Conservation (phyloP, 495 filamentous ascomycete genomes). For the Penicillium mononematosum region DNA sequence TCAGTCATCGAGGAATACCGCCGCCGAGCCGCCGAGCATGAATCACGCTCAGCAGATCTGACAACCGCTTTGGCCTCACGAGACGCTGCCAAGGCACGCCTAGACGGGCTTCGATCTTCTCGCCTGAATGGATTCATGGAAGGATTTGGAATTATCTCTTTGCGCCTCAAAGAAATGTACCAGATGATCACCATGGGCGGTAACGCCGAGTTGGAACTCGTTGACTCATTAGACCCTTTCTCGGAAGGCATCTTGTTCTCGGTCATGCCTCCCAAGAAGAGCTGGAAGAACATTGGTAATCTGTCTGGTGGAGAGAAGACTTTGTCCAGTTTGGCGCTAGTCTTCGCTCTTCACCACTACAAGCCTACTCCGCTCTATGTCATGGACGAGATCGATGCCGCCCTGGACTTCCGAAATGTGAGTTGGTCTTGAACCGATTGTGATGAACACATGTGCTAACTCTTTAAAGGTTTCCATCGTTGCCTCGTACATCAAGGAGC, state of each 20-base stretch:
- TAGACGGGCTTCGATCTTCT: slow-evolving; percentile 85
- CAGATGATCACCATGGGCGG: slow-evolving; percentile 99
- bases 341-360: slow-evolving; percentile 97
- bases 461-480: slow-evolving; percentile 86
- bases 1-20: slow-evolving; percentile 92
- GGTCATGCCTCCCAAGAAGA: slow-evolving; percentile 99
- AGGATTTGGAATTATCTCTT: slow-evolving; percentile 91
- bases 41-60: slow-evolving; percentile 76
- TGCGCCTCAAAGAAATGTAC: slow-evolving; percentile 98
- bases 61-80: slow-evolving; percentile 69
- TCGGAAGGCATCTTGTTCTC: slow-evolving; percentile 94
- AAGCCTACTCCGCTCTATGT: slow-evolving; percentile 97
- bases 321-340: slow-evolving; percentile 84
- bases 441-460: slow-evolving; percentile 7
- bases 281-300: slow-evolving; percentile 98
- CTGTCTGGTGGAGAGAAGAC: slow-evolving; percentile 96
- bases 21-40: slow-evolving; percentile 82
- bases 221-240: slow-evolving; percentile 94
- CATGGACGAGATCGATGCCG: slow-evolving; percentile 99
- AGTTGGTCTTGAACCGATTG: slow-evolving; percentile 37
- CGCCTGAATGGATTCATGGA: slow-evolving; percentile 98
- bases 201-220: slow-evolving; percentile 94
- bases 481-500: slow-evolving; percentile 96
- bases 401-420: slow-evolving; percentile 95
- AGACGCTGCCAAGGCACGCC: slow-evolving; percentile 82